A percentile compares a stretch with the other conserved stretches of the same genome.
Evolutionary conservation across 169 alveolate species (phyloP).

Genomic region (Neospora caninum): DNA sequence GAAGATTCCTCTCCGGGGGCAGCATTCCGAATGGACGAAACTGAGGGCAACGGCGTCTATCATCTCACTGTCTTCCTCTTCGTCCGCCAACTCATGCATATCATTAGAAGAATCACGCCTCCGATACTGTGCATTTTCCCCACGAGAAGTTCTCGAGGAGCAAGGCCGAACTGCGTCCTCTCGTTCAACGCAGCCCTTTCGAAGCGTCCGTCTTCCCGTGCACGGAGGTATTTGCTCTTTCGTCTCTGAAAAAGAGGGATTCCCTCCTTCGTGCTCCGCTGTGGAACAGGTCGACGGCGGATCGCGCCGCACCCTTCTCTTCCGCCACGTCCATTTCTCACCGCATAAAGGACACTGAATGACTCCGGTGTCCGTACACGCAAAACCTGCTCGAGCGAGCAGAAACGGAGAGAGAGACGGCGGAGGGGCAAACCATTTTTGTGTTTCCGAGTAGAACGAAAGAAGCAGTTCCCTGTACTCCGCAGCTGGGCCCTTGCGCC

Average conservation of each 20-base stretch:
- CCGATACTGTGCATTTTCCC: not conserved
- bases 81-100: not conserved
- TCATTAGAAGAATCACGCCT: not conserved
- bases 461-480: not conserved
- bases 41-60: slow-evolving; percentile 22
- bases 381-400: slow-evolving; percentile 33
- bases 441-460: not conserved
- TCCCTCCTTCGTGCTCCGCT: not conserved
- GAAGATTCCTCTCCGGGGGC: not conserved
- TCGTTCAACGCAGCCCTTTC: not conserved
- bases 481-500: not conserved
- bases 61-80: slow-evolving; percentile 2
- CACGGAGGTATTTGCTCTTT: not conserved
- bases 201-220: not conserved
- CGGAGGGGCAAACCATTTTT: slow-evolving; percentile 17
- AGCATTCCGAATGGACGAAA: slow-evolving; percentile 21
- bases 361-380: slow-evolving; percentile 22
- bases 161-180: not conserved
- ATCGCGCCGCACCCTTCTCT: not conserved
- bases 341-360: slow-evolving; percentile 31
- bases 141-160: not conserved
- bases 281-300: not conserved
- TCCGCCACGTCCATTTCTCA: slow-evolving; percentile 7
- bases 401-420: slow-evolving; percentile 28
- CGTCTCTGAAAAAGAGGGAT: not conserved